Percentiles rank a stretch among this genome's conserved stretches.
These are phyloP conservation scores for Blastobotrys elegans DNA, from an alignment of 1,139 yeast species.

Conservation along the genomic window DNA sequence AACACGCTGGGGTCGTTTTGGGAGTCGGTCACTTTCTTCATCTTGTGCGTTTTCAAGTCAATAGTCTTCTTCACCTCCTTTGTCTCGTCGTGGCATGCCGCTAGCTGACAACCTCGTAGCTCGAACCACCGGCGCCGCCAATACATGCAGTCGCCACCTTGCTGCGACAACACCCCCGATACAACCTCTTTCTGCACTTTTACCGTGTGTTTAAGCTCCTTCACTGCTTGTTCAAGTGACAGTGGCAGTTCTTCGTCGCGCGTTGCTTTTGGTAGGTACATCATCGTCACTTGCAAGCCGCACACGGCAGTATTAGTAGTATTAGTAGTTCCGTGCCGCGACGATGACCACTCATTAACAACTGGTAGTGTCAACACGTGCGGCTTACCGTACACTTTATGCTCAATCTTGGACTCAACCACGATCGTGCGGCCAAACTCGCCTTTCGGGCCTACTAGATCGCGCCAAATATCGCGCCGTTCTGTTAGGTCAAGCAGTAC, in stretches of 20 bases:
- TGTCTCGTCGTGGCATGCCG: slow-evolving; percentile 62
- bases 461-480: slow-evolving; percentile 30
- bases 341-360: slow-evolving; percentile 72
- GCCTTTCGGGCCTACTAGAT: slow-evolving; percentile 70
- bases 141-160: slow-evolving; percentile 69
- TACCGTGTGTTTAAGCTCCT: slow-evolving; percentile 5
- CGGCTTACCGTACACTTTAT: slow-evolving; percentile 51
- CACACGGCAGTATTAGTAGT: slow-evolving; percentile 57
- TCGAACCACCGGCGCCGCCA: slow-evolving; percentile 66
- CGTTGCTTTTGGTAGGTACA: slow-evolving; percentile 56
- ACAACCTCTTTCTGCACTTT: background rate
- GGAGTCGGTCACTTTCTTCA: slow-evolving; percentile 34
- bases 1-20: slow-evolving; percentile 31
- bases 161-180: slow-evolving; percentile 62
- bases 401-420: slow-evolving; percentile 57
- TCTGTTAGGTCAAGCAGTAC: background rate
- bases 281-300: slow-evolving; percentile 63
- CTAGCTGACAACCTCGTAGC: slow-evolving; percentile 51
- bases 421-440: slow-evolving; percentile 80
- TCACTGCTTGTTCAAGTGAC: slow-evolving; percentile 25
- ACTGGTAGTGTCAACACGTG: slow-evolving; percentile 54
- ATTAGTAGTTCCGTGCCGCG: too few species aligned
- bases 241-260: slow-evolving; percentile 48
- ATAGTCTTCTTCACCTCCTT: slow-evolving; percentile 61
- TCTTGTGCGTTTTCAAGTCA: slow-evolving; percentile 50